phyloP scores from a whole-genome alignment of 352 stramenopile genomes.

The Pythium volutum region DNA sequence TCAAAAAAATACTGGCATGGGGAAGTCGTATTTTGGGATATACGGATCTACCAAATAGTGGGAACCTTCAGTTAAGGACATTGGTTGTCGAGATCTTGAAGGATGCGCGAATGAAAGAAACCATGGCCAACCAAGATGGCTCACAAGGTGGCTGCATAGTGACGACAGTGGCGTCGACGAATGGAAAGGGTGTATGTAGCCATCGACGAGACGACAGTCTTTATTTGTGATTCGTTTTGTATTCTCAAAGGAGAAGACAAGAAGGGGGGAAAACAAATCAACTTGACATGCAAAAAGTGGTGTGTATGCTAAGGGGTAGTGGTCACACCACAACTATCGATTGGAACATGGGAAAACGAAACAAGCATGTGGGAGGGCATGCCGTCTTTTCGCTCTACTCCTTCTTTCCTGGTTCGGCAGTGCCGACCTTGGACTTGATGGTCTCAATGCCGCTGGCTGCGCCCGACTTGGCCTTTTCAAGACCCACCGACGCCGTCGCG shows the following conservation, averaged over 20 bases:
- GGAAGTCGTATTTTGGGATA: background rate
- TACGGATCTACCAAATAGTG: background rate
- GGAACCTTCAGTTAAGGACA: background rate
- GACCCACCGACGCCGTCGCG: constrained; percentile 50
- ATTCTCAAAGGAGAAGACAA: background rate
- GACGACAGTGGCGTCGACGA: background rate
- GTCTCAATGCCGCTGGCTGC: constrained; percentile 65
- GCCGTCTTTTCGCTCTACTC: constrained; percentile 23
- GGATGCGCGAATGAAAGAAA: constrained; percentile 8
- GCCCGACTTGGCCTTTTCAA: constrained; percentile 81
- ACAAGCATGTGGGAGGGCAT: background rate
- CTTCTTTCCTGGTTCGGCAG: constrained; percentile 44
- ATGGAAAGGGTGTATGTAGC: background rate
- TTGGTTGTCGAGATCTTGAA: background rate
- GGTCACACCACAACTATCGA: background rate
- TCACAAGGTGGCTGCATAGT: too few relatives aligned
- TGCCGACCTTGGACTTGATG: constrained; percentile 72
- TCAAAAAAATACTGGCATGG: background rate
- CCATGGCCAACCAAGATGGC: background rate
- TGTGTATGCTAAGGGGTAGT: constrained; percentile 1
- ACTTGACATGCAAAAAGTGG: constrained; percentile 1
- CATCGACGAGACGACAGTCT: background rate
- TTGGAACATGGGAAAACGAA: constrained; percentile 5
- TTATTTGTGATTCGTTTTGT: too few relatives aligned
- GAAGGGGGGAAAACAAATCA: background rate